Percentiles rank a stretch among this genome's conserved stretches.
Evolutionary conservation across 2,329 filamentous ascomycete species (phyloP).

Genomic region (Fusarium sarcochroum): DNA sequence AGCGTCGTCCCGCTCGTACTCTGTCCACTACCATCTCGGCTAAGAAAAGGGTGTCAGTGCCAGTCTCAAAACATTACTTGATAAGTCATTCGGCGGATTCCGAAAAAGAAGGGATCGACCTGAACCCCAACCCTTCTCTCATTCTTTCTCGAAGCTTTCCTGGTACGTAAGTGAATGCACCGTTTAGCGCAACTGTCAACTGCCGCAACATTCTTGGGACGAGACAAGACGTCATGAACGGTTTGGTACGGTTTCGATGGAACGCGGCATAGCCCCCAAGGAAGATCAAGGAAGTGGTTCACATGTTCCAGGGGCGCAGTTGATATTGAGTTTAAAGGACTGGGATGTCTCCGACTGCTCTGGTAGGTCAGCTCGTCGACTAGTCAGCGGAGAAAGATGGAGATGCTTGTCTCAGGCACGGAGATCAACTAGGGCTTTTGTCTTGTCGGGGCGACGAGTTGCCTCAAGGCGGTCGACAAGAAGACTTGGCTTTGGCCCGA

Average conservation of each 20-base stretch:
- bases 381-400: constrained; percentile 35
- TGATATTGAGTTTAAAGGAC: constrained; percentile 38
- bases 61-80: constrained; percentile 2
- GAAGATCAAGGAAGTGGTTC: constrained; percentile 18
- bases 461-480: constrained; percentile 38
- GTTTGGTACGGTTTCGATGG: constrained; percentile 4
- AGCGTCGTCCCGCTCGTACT: constrained; percentile 11
- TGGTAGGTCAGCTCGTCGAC: constrained; percentile 17
- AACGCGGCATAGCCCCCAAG: constrained; percentile 10
- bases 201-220: constrained; percentile 23
- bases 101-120: constrained; percentile 21
- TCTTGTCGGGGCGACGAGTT: constrained; percentile 30
- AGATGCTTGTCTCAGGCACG: constrained; percentile 42
- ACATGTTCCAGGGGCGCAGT: constrained; percentile 28
- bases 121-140: constrained; percentile 19
- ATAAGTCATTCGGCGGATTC: constrained; percentile 7
- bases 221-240: constrained; percentile 21
- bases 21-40: constrained; percentile 26
- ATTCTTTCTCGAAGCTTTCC: constrained; percentile 39
- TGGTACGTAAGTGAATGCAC: constrained; percentile 28
- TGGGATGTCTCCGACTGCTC: constrained; percentile 8
- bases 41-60: not conserved
- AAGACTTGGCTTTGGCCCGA: constrained; percentile 47
- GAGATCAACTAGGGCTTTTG: constrained; percentile 27
- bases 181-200: constrained; percentile 28